phyloP scores from a whole-genome alignment of 2,329 filamentous ascomycete genomes.

The Curvularia eragrostidis region DNA sequence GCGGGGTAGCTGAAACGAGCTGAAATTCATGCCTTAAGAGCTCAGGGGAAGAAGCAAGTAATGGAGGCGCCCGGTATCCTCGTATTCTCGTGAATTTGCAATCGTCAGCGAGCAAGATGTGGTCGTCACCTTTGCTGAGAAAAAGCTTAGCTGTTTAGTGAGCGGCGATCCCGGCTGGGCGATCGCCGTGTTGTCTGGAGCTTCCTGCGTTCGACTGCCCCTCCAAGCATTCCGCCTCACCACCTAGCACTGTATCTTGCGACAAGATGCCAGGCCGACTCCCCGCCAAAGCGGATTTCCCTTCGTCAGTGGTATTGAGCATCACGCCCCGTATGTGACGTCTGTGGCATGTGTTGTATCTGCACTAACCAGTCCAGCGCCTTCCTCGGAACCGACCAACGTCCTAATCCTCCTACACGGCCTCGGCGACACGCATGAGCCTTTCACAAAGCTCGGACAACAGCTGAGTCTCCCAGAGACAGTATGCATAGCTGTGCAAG shows the following conservation, averaged over 20 bases:
- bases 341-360: neutral
- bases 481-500: conserved; percentile 75
- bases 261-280: conserved; percentile 52
- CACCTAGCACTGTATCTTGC: conserved; percentile 11
- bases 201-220: conserved; percentile 6
- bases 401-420: conserved; percentile 84
- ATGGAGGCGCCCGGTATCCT: neutral
- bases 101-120: neutral
- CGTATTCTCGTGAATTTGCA: too few relatives aligned
- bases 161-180: conserved; percentile 24
- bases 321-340: conserved; percentile 55
- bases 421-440: conserved; percentile 74
- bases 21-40: neutral
- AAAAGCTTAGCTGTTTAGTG: conserved; percentile 29
- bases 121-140: neutral
- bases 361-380: conserved; percentile 40
- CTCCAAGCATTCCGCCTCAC: conserved; percentile 26
- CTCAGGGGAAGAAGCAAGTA: neutral
- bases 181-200: neutral
- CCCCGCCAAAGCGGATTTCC: conserved; percentile 54
- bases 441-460: conserved; percentile 73
- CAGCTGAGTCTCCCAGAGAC: conserved; percentile 79
- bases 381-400: conserved; percentile 67
- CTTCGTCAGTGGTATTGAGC: conserved; percentile 49
- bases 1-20: neutral